A percentile compares a stretch with the other conserved stretches of the same genome.
phyloP scores from a whole-genome alignment of 495 filamentous ascomycete genomes.

The Penicillium ochrochloron region DNA sequence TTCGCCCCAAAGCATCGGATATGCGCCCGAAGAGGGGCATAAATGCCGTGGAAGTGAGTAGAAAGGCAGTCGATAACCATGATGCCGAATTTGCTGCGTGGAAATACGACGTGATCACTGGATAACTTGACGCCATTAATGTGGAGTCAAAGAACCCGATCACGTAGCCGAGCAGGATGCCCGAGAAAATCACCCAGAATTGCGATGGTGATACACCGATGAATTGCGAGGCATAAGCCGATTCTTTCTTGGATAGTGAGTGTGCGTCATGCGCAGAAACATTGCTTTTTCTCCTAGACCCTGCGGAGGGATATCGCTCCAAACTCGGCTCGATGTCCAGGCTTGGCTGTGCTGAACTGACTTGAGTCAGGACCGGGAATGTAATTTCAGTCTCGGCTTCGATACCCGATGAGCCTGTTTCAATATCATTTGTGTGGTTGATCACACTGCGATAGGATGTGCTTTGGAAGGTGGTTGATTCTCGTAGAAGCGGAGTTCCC shows the following conservation, averaged over 20 bases:
- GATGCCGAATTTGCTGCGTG: slow-evolving; percentile 74
- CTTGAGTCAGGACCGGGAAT: slow-evolving; percentile 29
- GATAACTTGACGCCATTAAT: slow-evolving; percentile 81
- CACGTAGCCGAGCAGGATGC: slow-evolving; percentile 52
- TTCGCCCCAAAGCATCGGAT: slow-evolving; percentile 75
- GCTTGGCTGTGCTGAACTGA: slow-evolving; percentile 37
- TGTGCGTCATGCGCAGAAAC: slow-evolving; percentile 15
- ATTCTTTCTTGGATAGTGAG: slow-evolving; percentile 19
- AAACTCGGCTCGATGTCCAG: slow-evolving; percentile 38
- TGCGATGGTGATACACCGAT: slow-evolving; percentile 49
- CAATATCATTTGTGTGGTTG: slow-evolving; percentile 19
- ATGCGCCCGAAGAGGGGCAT: slow-evolving; percentile 74
- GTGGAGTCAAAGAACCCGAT: slow-evolving; percentile 73
- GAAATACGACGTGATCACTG: slow-evolving; percentile 81
- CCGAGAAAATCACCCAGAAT: slow-evolving; percentile 60
- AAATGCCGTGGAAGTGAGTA: slow-evolving; percentile 76
- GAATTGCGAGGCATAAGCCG: slow-evolving; percentile 42
- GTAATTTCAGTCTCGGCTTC: slow-evolving; percentile 30
- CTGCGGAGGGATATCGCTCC: slow-evolving; percentile 30
- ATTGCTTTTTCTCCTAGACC: slow-evolving; percentile 19
- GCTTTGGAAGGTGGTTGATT: slow-evolving; percentile 11
- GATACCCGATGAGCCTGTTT: slow-evolving; percentile 25
- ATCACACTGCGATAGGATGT: slow-evolving; percentile 16
- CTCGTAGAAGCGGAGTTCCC: slow-evolving; percentile 28
- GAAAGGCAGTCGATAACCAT: slow-evolving; percentile 80